Evolutionary conservation across 1,284 basidiomycete genomes (phyloP).

Genomic region (Boletus semigastroideus): DNA sequence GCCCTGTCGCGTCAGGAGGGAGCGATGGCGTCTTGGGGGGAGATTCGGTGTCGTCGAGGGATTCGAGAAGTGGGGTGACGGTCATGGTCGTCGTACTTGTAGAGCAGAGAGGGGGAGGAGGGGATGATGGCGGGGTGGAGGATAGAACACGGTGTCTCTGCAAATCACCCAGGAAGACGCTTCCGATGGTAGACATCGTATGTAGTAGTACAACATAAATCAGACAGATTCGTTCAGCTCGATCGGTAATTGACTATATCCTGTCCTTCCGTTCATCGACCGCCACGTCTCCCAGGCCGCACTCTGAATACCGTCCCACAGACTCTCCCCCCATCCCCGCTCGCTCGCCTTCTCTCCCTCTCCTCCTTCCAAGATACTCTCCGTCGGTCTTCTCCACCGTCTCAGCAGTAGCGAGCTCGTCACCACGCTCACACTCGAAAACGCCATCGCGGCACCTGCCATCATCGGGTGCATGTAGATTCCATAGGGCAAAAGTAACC

Average conservation of each 20-base stretch:
- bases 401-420: slow-evolving; percentile 84
- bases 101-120: slow-evolving; percentile 40
- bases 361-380: slow-evolving; percentile 55
- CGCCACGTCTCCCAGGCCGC: slow-evolving; percentile 43
- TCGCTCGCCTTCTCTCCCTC: slow-evolving; percentile 28
- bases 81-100: slow-evolving; percentile 17
- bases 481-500: slow-evolving; percentile 89
- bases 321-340: slow-evolving; percentile 4
- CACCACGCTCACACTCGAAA: slow-evolving; percentile 95
- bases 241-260: slow-evolving; percentile 70
- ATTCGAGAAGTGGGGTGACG: slow-evolving; percentile 29
- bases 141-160: slow-evolving; percentile 60
- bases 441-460: slow-evolving; percentile 97
- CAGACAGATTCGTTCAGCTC: slow-evolving; percentile 55
- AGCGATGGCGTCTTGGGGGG: slow-evolving; percentile 15
- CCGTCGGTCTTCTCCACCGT: slow-evolving; percentile 78
- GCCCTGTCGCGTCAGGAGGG: not conserved
- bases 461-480: slow-evolving; percentile 97
- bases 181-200: slow-evolving; percentile 60
- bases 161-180: slow-evolving; percentile 74
- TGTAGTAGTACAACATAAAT: not conserved
- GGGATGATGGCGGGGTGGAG: slow-evolving; percentile 64
- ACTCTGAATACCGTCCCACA: slow-evolving; percentile 47
- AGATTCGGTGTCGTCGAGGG: slow-evolving; percentile 29
- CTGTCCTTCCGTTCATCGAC: slow-evolving; percentile 42